These are phyloP conservation scores for Flaveria floridana DNA, from an alignment of 140 eudicot species.

Conservation along the genomic window DNA sequence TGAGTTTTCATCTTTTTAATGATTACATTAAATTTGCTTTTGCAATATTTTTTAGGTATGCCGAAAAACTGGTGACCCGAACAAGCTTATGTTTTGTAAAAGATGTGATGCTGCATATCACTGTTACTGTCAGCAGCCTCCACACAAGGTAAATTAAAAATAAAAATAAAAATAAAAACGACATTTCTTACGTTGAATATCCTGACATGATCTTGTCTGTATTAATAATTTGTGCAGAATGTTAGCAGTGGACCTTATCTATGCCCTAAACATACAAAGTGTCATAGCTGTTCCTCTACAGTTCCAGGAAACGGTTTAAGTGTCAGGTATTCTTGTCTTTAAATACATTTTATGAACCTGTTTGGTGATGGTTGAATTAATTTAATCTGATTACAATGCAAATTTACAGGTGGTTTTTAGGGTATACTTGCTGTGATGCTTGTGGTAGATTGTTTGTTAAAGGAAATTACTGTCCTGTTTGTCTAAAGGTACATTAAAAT, in stretches of 20 bases:
- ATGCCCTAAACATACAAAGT: conserved; percentile 86
- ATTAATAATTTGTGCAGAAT: conserved; percentile 48
- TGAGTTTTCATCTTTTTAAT: background rate
- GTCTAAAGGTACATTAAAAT: conserved; percentile 64
- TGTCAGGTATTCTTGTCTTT: conserved; percentile 53
- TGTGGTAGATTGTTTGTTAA: conserved; percentile 92
- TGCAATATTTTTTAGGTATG: conserved; percentile 51
- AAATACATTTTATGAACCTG: background rate
- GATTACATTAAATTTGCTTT: background rate
- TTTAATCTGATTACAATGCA: background rate
- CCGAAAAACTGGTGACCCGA: conserved; percentile 77
- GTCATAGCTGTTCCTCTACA: conserved; percentile 86
- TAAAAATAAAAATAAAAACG: background rate
- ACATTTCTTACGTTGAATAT: background rate
- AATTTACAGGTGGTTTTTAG: conserved; percentile 86
- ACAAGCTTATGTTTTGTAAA: conserved; percentile 82
- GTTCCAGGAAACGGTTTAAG: conserved; percentile 96
- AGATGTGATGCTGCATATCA: conserved; percentile 91
- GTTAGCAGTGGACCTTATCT: conserved; percentile 86
- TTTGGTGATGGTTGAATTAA: background rate
- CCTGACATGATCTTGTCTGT: background rate
- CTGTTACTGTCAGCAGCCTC: conserved; percentile 93
- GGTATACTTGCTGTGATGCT: conserved; percentile 94
- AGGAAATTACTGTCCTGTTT: conserved; percentile 88
- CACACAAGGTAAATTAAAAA: conserved; percentile 62